A percentile compares a stretch with the other conserved stretches of the same genome.
Conservation (phyloP, 768 basidiomycete species). For the Trichaptum fuscoviolaceum region DNA sequence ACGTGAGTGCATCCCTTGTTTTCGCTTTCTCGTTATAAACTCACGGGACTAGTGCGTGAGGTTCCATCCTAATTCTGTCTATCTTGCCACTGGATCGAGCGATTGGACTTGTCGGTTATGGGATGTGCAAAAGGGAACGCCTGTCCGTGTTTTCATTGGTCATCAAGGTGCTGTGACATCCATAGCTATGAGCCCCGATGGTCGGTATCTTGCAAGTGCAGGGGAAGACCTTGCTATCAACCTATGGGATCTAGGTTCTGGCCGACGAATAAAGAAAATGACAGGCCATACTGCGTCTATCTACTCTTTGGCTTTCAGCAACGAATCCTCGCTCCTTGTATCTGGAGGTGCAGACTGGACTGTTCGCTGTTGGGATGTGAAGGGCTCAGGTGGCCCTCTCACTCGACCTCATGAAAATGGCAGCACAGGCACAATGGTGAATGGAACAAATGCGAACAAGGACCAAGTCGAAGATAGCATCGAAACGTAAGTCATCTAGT, state of each 20-base stretch:
- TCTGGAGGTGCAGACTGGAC: constrained; percentile 95
- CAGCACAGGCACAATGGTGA: constrained; percentile 18
- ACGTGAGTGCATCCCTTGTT: constrained; percentile 54
- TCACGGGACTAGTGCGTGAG: constrained; percentile 66
- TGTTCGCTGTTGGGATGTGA: constrained; percentile 98
- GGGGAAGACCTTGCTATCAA: constrained; percentile 92
- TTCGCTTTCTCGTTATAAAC: constrained; percentile 3
- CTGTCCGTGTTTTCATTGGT: constrained; percentile 92
- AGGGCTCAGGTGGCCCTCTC: constrained; percentile 60
- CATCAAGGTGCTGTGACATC: constrained; percentile 87
- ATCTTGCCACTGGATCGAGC: constrained; percentile 93
- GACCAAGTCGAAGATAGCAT: constrained; percentile 48
- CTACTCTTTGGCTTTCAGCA: constrained; percentile 87
- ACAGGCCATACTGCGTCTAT: constrained; percentile 86
- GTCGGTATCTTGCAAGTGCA: constrained; percentile 87
- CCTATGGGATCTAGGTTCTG: constrained; percentile 96
- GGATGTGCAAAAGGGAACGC: constrained; percentile 96
- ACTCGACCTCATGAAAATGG: constrained; percentile 57
- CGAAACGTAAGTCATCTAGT: constrained; percentile 59
- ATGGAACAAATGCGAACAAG: constrained; percentile 25
- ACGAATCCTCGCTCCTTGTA: constrained; percentile 85
- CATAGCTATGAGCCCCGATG: constrained; percentile 89
- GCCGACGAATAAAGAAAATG: constrained; percentile 94
- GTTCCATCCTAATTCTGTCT: constrained; percentile 97
- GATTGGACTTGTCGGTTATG: constrained; percentile 95